Evolutionary conservation across 306 rosid genomes (phyloP), one percentile per base, ranked within the genome.

Genomic region (Ziziphus jujuba): DNA sequence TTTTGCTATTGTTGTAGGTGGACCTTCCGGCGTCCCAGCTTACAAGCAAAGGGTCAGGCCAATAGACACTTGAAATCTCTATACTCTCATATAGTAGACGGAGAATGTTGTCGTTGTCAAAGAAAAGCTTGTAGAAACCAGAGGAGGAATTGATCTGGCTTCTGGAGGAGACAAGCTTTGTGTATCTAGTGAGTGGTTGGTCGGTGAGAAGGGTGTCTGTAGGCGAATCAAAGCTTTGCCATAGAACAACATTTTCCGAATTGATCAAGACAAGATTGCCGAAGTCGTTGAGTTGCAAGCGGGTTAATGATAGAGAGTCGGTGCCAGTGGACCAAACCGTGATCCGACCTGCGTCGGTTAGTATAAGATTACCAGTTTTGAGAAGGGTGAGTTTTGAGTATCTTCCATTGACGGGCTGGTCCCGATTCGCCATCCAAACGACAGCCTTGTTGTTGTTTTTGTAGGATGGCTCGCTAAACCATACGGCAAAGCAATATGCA

Each of bases 371-470:
- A 1, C 95, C 79, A 7, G 56, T 54, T 11, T 59, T 38, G 7
- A 68, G 78, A 22, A 87, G 84, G 17, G 73, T 34, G 44, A 87
- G 79, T 66, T 61, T 80, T 2, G 95, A 85, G 64, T 51, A 64
- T 53, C 61, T 70, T 7, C 85, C 82, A 59, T 82, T 85, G n/a
- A 82, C 90, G 0, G 80, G 85, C 0, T 59, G 35, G 60, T 79
- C 77, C 7, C 88, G 85, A 31, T 82, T 82, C 0, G 88, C 90
- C 77, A 49, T 81, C 88, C 88, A 87, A 11, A 85, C 82, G 0
- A 76, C n/a, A 20, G 86, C 76, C 1, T 31, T 69, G 59, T 58
- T 55, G 24, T 9, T 38, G 24, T 17, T 1, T 2, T 8, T 21
- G 9, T 49, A 20, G 12, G 72, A 13, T 8, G 77, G 20, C 8